Base-by-base conservation (phyloP, 192 early-diverging fungal genomes). In the Cetraspora pellucida region DNA sequence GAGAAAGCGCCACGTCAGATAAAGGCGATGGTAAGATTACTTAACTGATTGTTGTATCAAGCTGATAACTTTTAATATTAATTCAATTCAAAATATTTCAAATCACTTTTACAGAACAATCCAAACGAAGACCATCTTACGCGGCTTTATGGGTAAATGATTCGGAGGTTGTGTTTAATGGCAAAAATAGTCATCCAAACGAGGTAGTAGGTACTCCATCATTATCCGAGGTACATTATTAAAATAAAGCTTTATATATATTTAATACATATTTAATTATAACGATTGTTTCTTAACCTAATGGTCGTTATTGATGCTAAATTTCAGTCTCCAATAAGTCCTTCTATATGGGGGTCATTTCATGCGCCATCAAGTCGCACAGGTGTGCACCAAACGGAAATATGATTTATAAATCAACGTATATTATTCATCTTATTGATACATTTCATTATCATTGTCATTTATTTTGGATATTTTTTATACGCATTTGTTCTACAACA, bases 11-110 rank as follows among this genome's bases (percentile, higher is more conserved):
- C 10, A 44, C n/a, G 23, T 49, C 68, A 52, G 68, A 70, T 19
- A 70, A 65, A 43, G 31, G 23, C 30, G 78, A 82, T 81, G 59
- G 81, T 84, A 58, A 45, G n/a, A n/a, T 11, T 3, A 50, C 55
- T 14, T 25, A 46, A 58, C 61, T 17, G n/a, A 16, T 46, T 63
- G 10, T 65, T 55, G 23, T 68, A 31, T 57, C 21, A 44, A 46
- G 13, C 6, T 45, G 23, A 63, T 64, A n/a, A 17, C 2, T 55
- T 49, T 8, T 19, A 30, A 47, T 31, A 9, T 72, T 21, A 61
- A 43, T 49, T 21, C 1, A 63, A 19, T 10, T 43, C 19, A 54
- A 70, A 10, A 70, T 17, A 14, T 14, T 30, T 25, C n/a, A 28
- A 72, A 9, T 55, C 5, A 55, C 23, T 13, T 23, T 45, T 37